Conservation (phyloP, 305 asterid species). For the Fraxinus albicans region DNA sequence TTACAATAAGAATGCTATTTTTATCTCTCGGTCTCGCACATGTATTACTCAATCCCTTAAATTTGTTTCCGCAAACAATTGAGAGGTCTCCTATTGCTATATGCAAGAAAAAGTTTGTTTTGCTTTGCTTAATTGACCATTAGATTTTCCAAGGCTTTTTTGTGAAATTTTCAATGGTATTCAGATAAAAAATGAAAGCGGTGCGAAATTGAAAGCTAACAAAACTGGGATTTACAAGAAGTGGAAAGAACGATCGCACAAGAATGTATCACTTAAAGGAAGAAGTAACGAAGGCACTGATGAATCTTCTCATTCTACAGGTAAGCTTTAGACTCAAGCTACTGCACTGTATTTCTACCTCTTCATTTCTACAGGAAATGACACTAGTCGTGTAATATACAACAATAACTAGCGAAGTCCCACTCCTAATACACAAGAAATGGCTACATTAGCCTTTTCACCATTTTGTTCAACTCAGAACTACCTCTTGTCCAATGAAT, state of each 20-base stretch:
- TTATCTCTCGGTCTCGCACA: not conserved
- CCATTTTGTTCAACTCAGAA: not conserved
- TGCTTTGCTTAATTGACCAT: not conserved
- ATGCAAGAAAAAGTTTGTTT: not conserved
- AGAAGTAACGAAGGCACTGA: conserved; percentile 40
- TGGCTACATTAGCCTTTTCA: not conserved
- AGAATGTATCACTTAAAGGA: conserved; percentile 56
- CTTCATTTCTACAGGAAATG: not conserved
- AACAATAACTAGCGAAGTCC: not conserved
- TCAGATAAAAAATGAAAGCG: conserved; percentile 91
- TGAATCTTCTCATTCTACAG: conserved; percentile 55
- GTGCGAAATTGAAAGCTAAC: conserved; percentile 60
- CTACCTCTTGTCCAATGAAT: not conserved
- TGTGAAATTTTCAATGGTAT: conserved; percentile 18
- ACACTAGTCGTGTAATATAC: not conserved
- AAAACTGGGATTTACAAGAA: conserved; percentile 80
- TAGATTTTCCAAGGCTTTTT: conserved; percentile 11
- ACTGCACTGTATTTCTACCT: not conserved
- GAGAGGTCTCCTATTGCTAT: not conserved
- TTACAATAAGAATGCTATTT: not conserved
- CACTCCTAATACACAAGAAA: not conserved
- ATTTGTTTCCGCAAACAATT: not conserved
- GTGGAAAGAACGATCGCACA: conserved; percentile 78
- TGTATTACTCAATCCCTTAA: not conserved
- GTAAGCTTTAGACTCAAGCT: conserved; percentile 32